These are phyloP conservation scores for Candida rishiriensis DNA, from an alignment of 805 yeast species.

Conservation along the genomic window DNA sequence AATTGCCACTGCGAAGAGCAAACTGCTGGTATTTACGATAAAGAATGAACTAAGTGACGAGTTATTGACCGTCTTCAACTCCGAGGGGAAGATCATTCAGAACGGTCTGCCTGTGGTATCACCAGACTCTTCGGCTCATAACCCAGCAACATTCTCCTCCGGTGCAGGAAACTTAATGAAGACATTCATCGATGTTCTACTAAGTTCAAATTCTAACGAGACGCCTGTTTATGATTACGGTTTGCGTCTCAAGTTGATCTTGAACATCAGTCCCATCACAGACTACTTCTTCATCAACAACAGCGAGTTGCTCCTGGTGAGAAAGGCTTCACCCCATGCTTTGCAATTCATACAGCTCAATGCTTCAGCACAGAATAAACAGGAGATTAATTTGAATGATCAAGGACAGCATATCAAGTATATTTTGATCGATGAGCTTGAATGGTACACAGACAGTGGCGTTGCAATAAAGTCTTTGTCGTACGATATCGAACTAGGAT, in stretches of 20 bases:
- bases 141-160: not conserved
- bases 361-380: constrained; percentile 5
- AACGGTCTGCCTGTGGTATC: constrained; percentile 29
- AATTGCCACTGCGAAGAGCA: constrained; percentile 36
- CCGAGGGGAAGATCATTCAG: constrained; percentile 28
- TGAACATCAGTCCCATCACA: constrained; percentile 29
- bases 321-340: constrained; percentile 29
- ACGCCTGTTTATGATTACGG: constrained; percentile 30
- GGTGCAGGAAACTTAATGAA: constrained; percentile 18
- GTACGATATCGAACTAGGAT: constrained; percentile 21
- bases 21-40: constrained; percentile 40
- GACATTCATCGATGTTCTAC: constrained; percentile 24
- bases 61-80: constrained; percentile 26
- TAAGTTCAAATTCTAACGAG: constrained; percentile 20
- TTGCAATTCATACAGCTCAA: constrained; percentile 29
- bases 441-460: constrained; percentile 26
- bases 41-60: constrained; percentile 28
- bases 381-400: constrained; percentile 16
- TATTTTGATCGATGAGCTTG: constrained; percentile 26
- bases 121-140: constrained; percentile 3
- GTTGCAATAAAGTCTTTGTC: constrained; percentile 11
- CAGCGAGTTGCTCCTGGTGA: constrained; percentile 24
- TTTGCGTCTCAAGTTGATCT: constrained; percentile 30
- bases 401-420: constrained; percentile 26
- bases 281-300: constrained; percentile 26